Evolutionary conservation across 2,329 filamentous ascomycete species (phyloP), one percentile per base, ranked within the genome.

Genomic region (Beauveria rudraprayagi): DNA sequence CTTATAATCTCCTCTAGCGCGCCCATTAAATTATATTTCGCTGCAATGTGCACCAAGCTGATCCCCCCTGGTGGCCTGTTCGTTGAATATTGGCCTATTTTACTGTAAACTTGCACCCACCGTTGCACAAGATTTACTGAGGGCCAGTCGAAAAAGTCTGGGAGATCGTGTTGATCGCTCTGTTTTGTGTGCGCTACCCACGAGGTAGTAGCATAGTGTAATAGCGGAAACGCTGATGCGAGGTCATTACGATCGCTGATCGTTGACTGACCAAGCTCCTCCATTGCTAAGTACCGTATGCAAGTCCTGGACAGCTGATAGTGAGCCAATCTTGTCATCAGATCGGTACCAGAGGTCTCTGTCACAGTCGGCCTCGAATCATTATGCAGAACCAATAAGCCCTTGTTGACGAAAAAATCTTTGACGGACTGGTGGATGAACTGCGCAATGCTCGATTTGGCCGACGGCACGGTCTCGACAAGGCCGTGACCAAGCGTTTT

Each of bases 351-450:
- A 26, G 24, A 26, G 24, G 24, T 26, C 24, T 51, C 62, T 9
- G 34, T 34, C 22, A 24, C 14, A 41, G 51, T 1, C 7, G 6
- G 10, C 8, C 22, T 41, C 11, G n/a, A 24, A 53, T 8, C 46
- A 30, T 24, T 19, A 9, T 66, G 37, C 22, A 69, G 56, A 63
- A 30, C 40, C 34, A n/a, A 19, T 24, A 70, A 44, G 17, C 69
- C 68, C 11, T 63, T 65, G 5, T 65, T 50, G 26, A 70, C 7
- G 41, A n/a, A 74, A 70, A 70, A 73, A 48, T 74, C 71, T 41
- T 70, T 70, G 47, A 71, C 70, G 3, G 71, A 68, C 56, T 73
- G 69, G 34, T 74, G 71, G 41, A 73, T 73, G 55, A 74, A 71
- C 47, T 73, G 71, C 2, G 71, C 66, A 40, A 66, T 43, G n/a